phyloP scores from a whole-genome alignment of 2,329 filamentous ascomycete species.

The Colletotrichum falcatum region DNA sequence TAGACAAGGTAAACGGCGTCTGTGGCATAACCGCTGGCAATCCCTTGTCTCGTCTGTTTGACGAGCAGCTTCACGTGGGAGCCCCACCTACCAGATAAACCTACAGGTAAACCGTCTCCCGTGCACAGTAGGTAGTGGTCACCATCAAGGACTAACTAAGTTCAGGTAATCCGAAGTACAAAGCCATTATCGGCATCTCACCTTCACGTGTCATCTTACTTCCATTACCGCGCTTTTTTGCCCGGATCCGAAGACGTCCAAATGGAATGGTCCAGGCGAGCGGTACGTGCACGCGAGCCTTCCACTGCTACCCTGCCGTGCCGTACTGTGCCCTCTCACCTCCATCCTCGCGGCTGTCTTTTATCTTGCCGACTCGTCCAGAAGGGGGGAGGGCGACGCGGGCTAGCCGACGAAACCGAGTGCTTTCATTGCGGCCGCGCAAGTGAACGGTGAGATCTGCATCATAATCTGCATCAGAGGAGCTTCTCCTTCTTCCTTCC shows the following conservation, averaged over 20 bases:
- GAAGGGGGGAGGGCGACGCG: neutral
- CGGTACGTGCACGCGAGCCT: neutral
- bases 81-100: neutral
- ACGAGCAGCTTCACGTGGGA: neutral
- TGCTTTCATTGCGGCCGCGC: neutral
- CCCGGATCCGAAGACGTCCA: neutral
- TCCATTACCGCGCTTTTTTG: neutral
- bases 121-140: neutral
- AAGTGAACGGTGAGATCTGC: conserved; percentile 5
- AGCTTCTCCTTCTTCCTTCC: neutral
- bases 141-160: too few relatives aligned
- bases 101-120: neutral
- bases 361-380: neutral
- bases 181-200: neutral
- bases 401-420: neutral
- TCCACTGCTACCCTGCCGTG: neutral
- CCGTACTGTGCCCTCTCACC: neutral
- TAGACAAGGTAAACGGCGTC: too few relatives aligned
- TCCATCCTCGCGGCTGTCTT: neutral
- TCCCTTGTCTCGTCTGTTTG: neutral
- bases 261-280: too few relatives aligned
- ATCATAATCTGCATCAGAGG: neutral
- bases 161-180: too few relatives aligned
- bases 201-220: neutral
- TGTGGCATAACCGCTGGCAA: neutral